Conservation (phyloP, 108 stramenopile genomes). For the Fistulifera solaris region DNA sequence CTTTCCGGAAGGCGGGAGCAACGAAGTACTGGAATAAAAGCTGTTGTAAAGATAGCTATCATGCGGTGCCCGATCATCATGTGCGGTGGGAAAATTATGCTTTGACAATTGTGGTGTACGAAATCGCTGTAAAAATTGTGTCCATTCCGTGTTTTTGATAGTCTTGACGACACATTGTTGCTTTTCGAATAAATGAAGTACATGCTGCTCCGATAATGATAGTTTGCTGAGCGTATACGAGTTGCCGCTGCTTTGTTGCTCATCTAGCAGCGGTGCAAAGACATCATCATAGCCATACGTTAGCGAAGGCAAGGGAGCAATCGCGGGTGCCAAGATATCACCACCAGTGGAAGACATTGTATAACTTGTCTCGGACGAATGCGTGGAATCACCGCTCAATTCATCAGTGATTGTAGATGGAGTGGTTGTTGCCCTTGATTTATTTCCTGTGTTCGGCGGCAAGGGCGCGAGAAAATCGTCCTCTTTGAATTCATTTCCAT, state of each 20-base stretch:
- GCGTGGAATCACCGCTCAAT: too few species aligned
- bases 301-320: conserved; percentile 59
- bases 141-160: conserved; percentile 75
- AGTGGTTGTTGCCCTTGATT: too few species aligned
- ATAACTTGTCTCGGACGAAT: too few species aligned
- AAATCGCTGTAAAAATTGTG: conserved; percentile 63
- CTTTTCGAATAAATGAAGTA: conserved; percentile 40
- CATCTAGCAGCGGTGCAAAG: conserved; percentile 39
- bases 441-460: too few species aligned
- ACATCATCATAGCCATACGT: conserved; percentile 43
- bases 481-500: too few species aligned
- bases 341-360: too few species aligned
- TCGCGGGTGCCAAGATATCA: conserved; percentile 50
- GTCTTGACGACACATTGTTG: conserved; percentile 78
- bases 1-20: conserved; percentile 56
- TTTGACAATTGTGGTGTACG: conserved; percentile 14
- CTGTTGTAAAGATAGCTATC: conserved; percentile 55
- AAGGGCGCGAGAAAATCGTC: too few species aligned
- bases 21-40: conserved; percentile 64
- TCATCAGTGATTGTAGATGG: too few species aligned
- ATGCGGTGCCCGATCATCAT: conserved; percentile 21
- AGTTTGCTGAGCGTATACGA: conserved; percentile 1
- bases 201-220: conserved; percentile 53
- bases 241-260: neutral
- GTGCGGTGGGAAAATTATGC: conserved; percentile 7